A percentile compares a stretch with the other conserved stretches of the same genome.
phyloP scores from a whole-genome alignment of 257 asterid genomes.

The Solanum pimpinellifolium region DNA sequence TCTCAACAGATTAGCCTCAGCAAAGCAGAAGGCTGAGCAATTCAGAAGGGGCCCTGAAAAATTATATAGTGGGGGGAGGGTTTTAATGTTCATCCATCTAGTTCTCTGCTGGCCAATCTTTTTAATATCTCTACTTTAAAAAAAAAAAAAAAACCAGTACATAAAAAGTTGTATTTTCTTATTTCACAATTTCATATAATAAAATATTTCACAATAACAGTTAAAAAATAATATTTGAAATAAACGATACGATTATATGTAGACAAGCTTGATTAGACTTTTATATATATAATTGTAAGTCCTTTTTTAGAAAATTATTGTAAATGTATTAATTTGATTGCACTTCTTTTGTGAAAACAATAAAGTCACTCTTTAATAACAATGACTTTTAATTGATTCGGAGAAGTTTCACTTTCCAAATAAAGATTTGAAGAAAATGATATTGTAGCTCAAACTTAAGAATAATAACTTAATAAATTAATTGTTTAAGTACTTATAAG shows the following conservation, averaged over 20 bases:
- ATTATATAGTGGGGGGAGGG: neutral
- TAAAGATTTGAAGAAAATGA: neutral
- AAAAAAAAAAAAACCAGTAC: neutral
- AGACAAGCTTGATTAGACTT: neutral
- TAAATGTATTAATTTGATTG: neutral
- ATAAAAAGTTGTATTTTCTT: neutral
- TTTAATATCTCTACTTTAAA: neutral
- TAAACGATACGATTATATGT: neutral
- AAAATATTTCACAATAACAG: neutral
- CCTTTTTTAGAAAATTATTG: neutral
- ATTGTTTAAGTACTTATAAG: neutral
- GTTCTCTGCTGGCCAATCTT: neutral
- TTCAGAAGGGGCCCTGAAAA: neutral
- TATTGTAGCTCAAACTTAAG: neutral
- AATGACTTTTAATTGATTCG: neutral
- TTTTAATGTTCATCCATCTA: neutral
- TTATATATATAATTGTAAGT: neutral
- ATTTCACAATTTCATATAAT: neutral
- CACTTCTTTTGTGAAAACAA: neutral
- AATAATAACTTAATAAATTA: neutral
- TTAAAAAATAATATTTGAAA: too few species aligned
- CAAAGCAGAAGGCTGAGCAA: neutral
- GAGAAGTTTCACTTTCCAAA: neutral
- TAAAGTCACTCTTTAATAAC: neutral
- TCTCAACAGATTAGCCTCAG: neutral